Conservation (phyloP, 2,329 filamentous ascomycete genomes). For the Aspergillus vadensis region DNA sequence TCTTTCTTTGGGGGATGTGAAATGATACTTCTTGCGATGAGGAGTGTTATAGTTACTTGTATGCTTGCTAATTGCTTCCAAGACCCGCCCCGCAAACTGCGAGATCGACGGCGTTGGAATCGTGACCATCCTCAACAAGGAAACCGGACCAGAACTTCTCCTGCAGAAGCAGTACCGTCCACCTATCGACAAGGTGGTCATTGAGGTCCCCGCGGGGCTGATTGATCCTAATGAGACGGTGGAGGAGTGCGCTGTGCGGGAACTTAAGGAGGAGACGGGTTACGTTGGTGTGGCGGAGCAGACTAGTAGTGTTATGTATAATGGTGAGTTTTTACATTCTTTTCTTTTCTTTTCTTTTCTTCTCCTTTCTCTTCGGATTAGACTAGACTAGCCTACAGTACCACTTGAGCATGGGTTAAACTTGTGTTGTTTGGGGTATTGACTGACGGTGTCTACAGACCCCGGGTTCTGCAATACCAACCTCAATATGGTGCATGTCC, state of each 20-base stretch:
- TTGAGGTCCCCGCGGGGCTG: slow-evolving; percentile 63
- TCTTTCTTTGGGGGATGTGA: no score
- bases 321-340: slow-evolving; percentile 37
- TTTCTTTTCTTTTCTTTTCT: neutral
- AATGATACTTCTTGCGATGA: no score
- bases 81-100: slow-evolving; percentile 54
- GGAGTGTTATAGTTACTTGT: no score
- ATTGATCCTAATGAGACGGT: slow-evolving; percentile 61
- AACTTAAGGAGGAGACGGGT: slow-evolving; percentile 65
- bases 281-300: slow-evolving; percentile 55
- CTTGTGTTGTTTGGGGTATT: neutral
- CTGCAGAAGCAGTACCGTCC: slow-evolving; percentile 64
- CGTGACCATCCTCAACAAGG: slow-evolving; percentile 59
- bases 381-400: no score
- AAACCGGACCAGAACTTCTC: slow-evolving; percentile 53
- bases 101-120: slow-evolving; percentile 61
- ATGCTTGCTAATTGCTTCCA: slow-evolving; percentile 16
- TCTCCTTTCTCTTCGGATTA: no score
- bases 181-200: slow-evolving; percentile 59
- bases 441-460: slow-evolving; percentile 32
- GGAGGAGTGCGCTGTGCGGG: slow-evolving; percentile 58
- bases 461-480: slow-evolving; percentile 55
- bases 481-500: slow-evolving; percentile 65
- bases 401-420: no score
- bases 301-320: slow-evolving; percentile 48